These are phyloP conservation scores for Colletotrichum costaricense DNA, from an alignment of 2,329 filamentous ascomycete species.

Conservation along the genomic window DNA sequence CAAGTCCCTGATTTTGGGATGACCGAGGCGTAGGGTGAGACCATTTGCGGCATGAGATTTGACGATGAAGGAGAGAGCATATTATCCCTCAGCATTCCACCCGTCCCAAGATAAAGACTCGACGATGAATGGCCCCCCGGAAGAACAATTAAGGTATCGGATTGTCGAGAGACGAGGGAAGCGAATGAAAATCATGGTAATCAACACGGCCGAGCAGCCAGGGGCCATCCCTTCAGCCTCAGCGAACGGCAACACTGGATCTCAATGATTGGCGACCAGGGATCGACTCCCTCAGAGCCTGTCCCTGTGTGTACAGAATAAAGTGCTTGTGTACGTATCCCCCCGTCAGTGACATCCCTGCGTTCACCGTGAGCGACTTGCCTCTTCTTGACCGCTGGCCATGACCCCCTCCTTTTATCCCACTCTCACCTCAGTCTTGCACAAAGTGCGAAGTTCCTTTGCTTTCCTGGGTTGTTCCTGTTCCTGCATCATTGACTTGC, in stretches of 20 bases:
- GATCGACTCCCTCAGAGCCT: constrained; percentile 16
- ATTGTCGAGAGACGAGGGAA: constrained; percentile 5
- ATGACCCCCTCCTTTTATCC: constrained; percentile 16
- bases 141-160: constrained; percentile 21
- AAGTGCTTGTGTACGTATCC: constrained; percentile 8
- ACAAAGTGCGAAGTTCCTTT: constrained; percentile 3
- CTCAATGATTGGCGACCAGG: constrained; percentile 26
- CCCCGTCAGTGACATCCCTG: constrained; percentile 13
- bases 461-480: background rate
- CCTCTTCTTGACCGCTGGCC: constrained; percentile 7
- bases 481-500: background rate
- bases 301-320: constrained; percentile 26
- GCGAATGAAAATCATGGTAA: constrained; percentile 32
- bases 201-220: constrained; percentile 18
- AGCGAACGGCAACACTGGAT: constrained; percentile 21
- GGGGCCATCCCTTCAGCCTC: constrained; percentile 25
- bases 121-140: background rate
- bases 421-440: constrained; percentile 16
- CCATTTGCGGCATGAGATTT: background rate
- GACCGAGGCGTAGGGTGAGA: constrained; percentile 1
- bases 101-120: background rate
- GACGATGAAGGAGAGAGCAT: background rate
- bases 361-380: background rate
- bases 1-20: background rate
- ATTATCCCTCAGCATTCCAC: constrained; percentile 20